Evolutionary conservation across 1,139 yeast species (phyloP), one percentile per base, ranked within the genome.

Genomic region (Wickerhamiella infanticola): DNA sequence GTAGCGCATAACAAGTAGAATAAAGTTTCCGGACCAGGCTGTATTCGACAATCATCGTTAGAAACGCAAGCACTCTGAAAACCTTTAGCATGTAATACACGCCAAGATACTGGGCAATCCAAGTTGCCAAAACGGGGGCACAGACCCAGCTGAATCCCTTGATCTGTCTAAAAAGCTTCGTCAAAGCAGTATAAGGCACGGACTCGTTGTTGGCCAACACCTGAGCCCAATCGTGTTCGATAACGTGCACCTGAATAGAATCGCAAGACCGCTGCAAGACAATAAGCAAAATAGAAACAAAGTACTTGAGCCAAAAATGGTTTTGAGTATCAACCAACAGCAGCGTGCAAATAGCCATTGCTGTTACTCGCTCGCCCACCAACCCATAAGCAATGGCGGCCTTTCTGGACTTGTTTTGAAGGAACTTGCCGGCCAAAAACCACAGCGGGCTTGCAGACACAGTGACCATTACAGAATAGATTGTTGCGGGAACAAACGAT

Each of bases 1-100:
- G 45, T 35, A 54, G 46, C 2, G 56, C 57, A 42, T 49, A 54
- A 48, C 57, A 54, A 1, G 56, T 52, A 5, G 44, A 27, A 44
- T 48, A 50, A 31, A 54, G 50, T 45, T 47, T 51, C 39, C 39
- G 47, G n/a, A 53, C 40, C 23, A 53, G 42, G 5, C 47, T 35
- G 26, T 41, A 41, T 41, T 53, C 55, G n/a, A 51, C 47, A 9
- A 53, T 35, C 27, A 46, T 25, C 2, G 53, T 41, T 23, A 44
- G 31, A 2, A 44, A 24, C 27, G 48, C 43, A 5, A 41, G 35
- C 33, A 50, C 40, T 3, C 50, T 41, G 5, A 49, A 3, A 24
- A 50, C 39, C n/a, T 39, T 25, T 25, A 46, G 35, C 29, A 41
- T 35, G 9, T 45, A 40, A 8, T 24, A 39, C n/a, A 50, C 35